Evolutionary conservation across 2,329 filamentous ascomycete species (phyloP), one percentile per base, ranked within the genome.

Genomic region (Colletotrichum kahawae): DNA sequence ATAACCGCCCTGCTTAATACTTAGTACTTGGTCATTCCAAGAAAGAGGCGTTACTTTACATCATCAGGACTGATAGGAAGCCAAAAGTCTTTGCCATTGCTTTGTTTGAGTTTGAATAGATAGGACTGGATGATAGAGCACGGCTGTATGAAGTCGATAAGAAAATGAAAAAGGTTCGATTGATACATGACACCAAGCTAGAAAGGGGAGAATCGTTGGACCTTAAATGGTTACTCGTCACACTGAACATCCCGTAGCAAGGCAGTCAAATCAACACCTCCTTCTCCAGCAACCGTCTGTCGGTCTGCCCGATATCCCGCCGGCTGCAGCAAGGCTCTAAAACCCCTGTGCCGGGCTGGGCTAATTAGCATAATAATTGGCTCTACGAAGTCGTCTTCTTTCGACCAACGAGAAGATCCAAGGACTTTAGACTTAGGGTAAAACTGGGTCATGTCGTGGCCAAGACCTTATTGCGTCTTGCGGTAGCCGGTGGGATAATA

Each of bases 211-310:
- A 48, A 5, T n/a, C 1, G 7, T 48, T 6, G n/a, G 7, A n/a
- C 10, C 21, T 13, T 21, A 21, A 48, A 48, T 1, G 43, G 7
- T n/a, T 13, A 7, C 9, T 1, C 12, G n/a, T 13, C 12, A 10
- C n/a, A n/a, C 43, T n/a, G 5, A 13, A 13, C 13, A 7, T 48
- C 13, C 10, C 10, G 10, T 9, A 48, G n/a, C 12, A 48, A 48
- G n/a, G 1, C 43, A 13, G 18, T 21, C 43, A 0, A n/a, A n/a
- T 1, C 10, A 21, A 10, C 18, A 0, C 18, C 18, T 13, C 43
- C 18, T 48, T 21, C 18, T 48, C n/a, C n/a, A 4, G 43, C 3
- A 48, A 48, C 10, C n/a, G n/a, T 7, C 43, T 0, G 0, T 48
- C 43, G 43, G 43, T 48, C 43, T 48, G n/a, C 43, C 43, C 43